phyloP scores from a whole-genome alignment of 169 alveolate genomes.

The Theileria luwenshuni region DNA sequence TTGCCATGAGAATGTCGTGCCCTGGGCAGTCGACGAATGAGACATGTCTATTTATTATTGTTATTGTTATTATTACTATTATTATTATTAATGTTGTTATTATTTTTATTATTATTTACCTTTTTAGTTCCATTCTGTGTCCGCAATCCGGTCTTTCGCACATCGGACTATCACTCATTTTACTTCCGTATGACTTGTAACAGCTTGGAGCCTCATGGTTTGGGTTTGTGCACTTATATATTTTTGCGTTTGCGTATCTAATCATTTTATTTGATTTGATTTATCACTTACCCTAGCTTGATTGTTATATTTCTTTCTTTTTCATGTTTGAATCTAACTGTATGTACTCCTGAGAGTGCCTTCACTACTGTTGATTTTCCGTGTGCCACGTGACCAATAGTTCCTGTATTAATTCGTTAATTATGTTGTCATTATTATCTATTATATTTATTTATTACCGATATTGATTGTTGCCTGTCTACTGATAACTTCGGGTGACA shows the following conservation, averaged over 20 bases:
- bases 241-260: slow-evolving; percentile 97
- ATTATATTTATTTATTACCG: slow-evolving; percentile 2
- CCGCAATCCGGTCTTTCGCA: slow-evolving; percentile 88
- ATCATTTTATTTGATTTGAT: background rate
- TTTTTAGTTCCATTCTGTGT: slow-evolving; percentile 82
- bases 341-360: slow-evolving; percentile 96
- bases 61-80: slow-evolving; percentile 65
- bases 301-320: slow-evolving; percentile 97
- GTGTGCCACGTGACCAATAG: slow-evolving; percentile 99
- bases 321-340: slow-evolving; percentile 94
- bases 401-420: slow-evolving; percentile 79
- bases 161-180: slow-evolving; percentile 89
- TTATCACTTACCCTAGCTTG: slow-evolving; percentile 87
- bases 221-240: slow-evolving; percentile 95
- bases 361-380: slow-evolving; percentile 99
- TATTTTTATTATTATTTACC: slow-evolving; percentile 14
- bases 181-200: slow-evolving; percentile 90
- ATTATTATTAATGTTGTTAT: slow-evolving; percentile 26
- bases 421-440: background rate
- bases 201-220: slow-evolving; percentile 96
- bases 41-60: slow-evolving; percentile 80
- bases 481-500: slow-evolving; percentile 97
- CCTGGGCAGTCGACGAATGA: slow-evolving; percentile 99
- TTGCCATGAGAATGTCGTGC: slow-evolving; percentile 99
- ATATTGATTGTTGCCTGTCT: slow-evolving; percentile 97